Percentiles rank a stretch among this genome's conserved stretches.
Conservation (phyloP, 176 grass and related monocot genomes). For the Ensete glaucum region DNA sequence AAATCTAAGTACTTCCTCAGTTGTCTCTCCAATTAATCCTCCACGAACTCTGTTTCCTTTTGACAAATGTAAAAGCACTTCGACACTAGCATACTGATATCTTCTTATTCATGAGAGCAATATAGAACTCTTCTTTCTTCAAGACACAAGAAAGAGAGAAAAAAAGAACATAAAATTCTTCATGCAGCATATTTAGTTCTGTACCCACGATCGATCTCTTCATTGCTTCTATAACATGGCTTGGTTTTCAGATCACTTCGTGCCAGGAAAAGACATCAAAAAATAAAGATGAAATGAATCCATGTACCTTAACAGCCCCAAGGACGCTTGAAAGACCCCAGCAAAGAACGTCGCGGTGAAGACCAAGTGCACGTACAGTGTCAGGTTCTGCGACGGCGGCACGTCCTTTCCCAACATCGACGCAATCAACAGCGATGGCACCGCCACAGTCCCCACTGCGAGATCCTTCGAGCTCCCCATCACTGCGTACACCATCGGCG, state of each 20-base stretch:
- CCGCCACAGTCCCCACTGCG: conserved; percentile 2
- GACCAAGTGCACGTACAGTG: conserved; percentile 3
- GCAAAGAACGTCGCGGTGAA: conserved; percentile 11
- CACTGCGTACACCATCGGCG: conserved; percentile 10
- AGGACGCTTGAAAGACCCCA: background rate
- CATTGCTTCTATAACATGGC: too few relatives aligned
- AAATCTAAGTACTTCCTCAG: background rate
- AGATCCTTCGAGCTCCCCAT: conserved; percentile 13
- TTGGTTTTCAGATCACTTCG: too few relatives aligned
- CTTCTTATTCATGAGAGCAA: too few relatives aligned
- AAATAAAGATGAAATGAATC: too few relatives aligned
- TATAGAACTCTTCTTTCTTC: too few relatives aligned
- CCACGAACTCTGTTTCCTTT: background rate
- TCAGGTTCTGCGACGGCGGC: conserved; percentile 2
- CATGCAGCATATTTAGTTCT: too few relatives aligned
- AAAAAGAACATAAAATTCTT: too few relatives aligned
- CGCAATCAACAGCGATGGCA: conserved; percentile 4
- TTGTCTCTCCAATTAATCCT: background rate
- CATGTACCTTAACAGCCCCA: background rate
- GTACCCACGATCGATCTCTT: too few relatives aligned
- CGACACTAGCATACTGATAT: too few relatives aligned
- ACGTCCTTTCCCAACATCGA: conserved; percentile 13
- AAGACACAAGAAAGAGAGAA: too few relatives aligned
- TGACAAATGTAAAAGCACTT: too few relatives aligned
- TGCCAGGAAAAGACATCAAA: too few relatives aligned